Percentiles rank a stretch among this genome's conserved stretches.
Evolutionary conservation across 352 stramenopile species (phyloP).

Genomic region (Globisporangium nunn): DNA sequence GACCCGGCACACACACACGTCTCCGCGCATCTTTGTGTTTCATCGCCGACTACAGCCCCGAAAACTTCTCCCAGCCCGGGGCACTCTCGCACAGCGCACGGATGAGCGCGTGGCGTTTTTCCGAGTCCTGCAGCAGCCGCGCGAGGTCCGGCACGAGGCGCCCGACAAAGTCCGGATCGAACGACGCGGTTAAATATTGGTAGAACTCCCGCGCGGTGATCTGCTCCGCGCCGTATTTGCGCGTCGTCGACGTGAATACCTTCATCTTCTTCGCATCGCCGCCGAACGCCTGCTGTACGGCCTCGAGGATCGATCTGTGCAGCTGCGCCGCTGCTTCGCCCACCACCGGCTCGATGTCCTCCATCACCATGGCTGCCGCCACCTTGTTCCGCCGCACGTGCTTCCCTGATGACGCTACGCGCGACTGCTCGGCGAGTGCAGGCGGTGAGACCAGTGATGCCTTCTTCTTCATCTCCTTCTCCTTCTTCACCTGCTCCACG

Average conservation of each 20-base stretch:
- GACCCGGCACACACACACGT: no score
- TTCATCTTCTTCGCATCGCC: slow-evolving; percentile 84
- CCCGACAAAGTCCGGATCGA: slow-evolving; percentile 83
- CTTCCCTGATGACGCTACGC: slow-evolving; percentile 31
- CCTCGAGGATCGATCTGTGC: slow-evolving; percentile 80
- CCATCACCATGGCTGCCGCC: slow-evolving; percentile 39
- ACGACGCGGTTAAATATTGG: slow-evolving; percentile 85
- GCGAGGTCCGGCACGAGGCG: slow-evolving; percentile 79
- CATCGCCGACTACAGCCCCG: slow-evolving; percentile 40
- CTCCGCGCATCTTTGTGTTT: neutral
- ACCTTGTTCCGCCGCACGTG: slow-evolving; percentile 29
- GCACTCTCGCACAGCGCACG: slow-evolving; percentile 78
- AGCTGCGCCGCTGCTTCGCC: slow-evolving; percentile 75
- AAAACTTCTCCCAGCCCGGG: slow-evolving; percentile 77
- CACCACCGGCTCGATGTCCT: slow-evolving; percentile 79
- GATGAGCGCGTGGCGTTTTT: slow-evolving; percentile 81
- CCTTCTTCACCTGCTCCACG: slow-evolving; percentile 55
- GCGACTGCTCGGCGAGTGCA: slow-evolving; percentile 22
- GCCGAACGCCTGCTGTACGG: slow-evolving; percentile 59
- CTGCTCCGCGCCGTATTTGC: slow-evolving; percentile 81
- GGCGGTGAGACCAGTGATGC: slow-evolving; percentile 24
- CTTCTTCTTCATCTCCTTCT: slow-evolving; percentile 74
- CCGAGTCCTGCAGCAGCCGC: slow-evolving; percentile 74
- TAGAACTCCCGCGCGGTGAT: slow-evolving; percentile 86
- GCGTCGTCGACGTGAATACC: slow-evolving; percentile 74